A percentile compares a stretch with the other conserved stretches of the same genome.
These are phyloP conservation scores for Camelina laxa DNA, from an alignment of 345 rosid genomes.

Conservation along the genomic window DNA sequence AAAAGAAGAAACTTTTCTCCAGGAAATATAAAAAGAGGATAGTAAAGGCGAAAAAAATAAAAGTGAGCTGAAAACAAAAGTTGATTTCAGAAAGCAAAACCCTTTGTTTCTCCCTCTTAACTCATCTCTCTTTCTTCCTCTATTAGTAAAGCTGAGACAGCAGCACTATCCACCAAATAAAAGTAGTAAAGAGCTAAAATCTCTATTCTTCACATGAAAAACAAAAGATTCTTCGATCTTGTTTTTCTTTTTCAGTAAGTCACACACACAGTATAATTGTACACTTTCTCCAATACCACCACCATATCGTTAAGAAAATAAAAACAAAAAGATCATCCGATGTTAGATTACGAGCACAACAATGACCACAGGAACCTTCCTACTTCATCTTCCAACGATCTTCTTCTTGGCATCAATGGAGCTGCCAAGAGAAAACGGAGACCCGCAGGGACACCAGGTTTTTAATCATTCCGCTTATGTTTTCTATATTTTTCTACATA, in stretches of 20 bases:
- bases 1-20: constrained; percentile 35
- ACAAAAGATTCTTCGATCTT: constrained; percentile 38
- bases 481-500: not conserved
- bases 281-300: constrained; percentile 25
- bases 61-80: constrained; percentile 40
- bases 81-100: constrained; percentile 43
- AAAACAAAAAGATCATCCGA: constrained; percentile 10
- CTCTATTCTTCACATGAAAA: constrained; percentile 40
- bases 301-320: not conserved
- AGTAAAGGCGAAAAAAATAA: constrained; percentile 25
- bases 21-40: not conserved
- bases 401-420: constrained; percentile 35
- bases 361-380: constrained; percentile 21
- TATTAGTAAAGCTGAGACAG: constrained; percentile 40
- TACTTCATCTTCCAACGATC: constrained; percentile 32
- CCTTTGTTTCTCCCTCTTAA: constrained; percentile 40
- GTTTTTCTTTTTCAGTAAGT: constrained; percentile 37
- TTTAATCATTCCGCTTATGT: not conserved
- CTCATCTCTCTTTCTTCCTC: constrained; percentile 35
- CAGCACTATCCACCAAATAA: constrained; percentile 39
- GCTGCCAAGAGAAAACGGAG: constrained; percentile 67
- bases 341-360: constrained; percentile 39
- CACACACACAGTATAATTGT: not conserved
- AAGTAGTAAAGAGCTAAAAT: not conserved
- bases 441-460: constrained; percentile 95